Evolutionary conservation across 208 protist species (phyloP).

Genomic region (Trypanosoma melophagium): DNA sequence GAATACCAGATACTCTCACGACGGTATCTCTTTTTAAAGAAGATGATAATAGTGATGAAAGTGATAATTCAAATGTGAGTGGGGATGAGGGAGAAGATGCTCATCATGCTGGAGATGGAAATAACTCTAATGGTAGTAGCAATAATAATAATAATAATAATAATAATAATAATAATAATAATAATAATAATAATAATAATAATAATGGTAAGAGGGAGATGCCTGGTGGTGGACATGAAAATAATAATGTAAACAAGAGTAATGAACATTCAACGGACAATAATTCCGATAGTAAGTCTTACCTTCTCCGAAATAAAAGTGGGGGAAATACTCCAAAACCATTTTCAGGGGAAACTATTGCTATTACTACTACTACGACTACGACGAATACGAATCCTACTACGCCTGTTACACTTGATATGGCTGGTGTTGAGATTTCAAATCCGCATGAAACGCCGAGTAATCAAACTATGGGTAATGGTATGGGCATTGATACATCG

Average conservation of each 20-base stretch:
- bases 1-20: neutral
- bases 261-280: neutral
- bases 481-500: neutral
- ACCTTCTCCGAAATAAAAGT: too few species aligned
- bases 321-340: too few species aligned
- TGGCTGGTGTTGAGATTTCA: neutral
- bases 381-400: too few species aligned
- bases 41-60: constrained; percentile 1
- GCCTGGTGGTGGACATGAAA: neutral
- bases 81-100: neutral
- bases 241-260: neutral
- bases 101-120: neutral
- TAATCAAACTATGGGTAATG: too few species aligned
- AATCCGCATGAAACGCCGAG: neutral
- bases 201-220: neutral
- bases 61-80: neutral
- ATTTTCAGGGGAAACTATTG: too few species aligned
- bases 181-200: neutral
- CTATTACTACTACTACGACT: too few species aligned
- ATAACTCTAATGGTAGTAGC: neutral
- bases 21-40: constrained; percentile 26
- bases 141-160: neutral
- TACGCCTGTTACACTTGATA: too few species aligned
- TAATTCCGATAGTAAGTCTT: neutral
- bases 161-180: neutral